Conservation (phyloP, 2,329 filamentous ascomycete genomes). For the Aciculosporium take region DNA sequence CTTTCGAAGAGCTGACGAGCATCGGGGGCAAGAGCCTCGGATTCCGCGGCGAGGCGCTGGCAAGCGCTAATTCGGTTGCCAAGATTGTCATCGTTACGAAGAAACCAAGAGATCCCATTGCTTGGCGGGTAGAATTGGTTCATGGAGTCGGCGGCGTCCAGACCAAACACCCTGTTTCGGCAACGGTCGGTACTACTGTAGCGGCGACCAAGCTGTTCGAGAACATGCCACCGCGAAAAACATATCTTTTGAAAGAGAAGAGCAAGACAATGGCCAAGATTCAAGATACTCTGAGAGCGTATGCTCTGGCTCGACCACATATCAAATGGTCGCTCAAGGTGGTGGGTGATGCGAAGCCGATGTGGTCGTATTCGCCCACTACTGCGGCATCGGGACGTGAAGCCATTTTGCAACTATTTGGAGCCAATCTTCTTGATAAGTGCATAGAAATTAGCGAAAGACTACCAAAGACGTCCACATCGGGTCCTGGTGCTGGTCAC, state of each 20-base stretch:
- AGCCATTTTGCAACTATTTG: constrained; percentile 47
- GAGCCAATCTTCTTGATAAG: constrained; percentile 38
- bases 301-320: constrained; percentile 51
- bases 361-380: constrained; percentile 50
- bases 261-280: constrained; percentile 42
- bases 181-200: constrained; percentile 56
- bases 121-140: constrained; percentile 31
- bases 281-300: constrained; percentile 45
- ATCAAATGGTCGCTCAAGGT: constrained; percentile 48
- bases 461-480: background rate
- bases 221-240: constrained; percentile 47
- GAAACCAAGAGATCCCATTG: constrained; percentile 45
- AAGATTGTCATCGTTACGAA: constrained; percentile 49
- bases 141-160: constrained; percentile 17
- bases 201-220: constrained; percentile 45
- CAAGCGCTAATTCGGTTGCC: constrained; percentile 47
- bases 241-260: constrained; percentile 41
- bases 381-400: constrained; percentile 36
- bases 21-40: constrained; percentile 50
- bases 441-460: constrained; percentile 29
- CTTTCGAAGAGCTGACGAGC: constrained; percentile 45
- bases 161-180: constrained; percentile 25
- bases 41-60: constrained; percentile 62
- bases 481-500: background rate
- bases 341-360: constrained; percentile 33